Conservation (phyloP, 371 early-diverging fungal species). For the Dentiscutata heterogama region DNA sequence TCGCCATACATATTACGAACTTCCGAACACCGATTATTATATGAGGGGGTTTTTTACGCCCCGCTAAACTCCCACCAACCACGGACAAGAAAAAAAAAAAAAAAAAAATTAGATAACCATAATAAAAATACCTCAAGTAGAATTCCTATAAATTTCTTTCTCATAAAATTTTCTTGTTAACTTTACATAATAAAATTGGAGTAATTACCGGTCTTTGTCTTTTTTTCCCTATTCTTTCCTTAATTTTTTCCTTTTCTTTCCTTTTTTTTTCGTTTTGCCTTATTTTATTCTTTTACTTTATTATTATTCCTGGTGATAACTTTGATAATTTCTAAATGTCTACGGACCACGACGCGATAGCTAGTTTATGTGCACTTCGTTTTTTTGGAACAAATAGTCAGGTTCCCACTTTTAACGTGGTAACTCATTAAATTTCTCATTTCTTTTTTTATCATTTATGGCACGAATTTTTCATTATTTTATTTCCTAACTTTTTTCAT, state of each 20-base stretch:
- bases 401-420: neutral
- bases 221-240: neutral
- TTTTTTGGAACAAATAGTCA: constrained; percentile 7
- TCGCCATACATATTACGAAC: no score
- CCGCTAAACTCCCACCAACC: no score
- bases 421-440: neutral
- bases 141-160: no score
- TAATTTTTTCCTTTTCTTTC: neutral
- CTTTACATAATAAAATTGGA: no score
- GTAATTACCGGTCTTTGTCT: no score
- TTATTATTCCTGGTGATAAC: neutral
- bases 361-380: constrained; percentile 4
- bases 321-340: constrained; percentile 11
- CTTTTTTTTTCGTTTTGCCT: neutral
- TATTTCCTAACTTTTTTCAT: neutral
- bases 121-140: no score
- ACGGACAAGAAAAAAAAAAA: no score
- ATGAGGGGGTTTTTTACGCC: no score
- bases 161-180: no score
- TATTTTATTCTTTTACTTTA: neutral
- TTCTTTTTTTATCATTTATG: neutral
- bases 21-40: no score
- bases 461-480: neutral
- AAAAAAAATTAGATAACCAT: no score
- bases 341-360: constrained; percentile 1